These are phyloP conservation scores for Populus ilicifolia DNA, from an alignment of 345 rosid genomes.

Conservation along the genomic window DNA sequence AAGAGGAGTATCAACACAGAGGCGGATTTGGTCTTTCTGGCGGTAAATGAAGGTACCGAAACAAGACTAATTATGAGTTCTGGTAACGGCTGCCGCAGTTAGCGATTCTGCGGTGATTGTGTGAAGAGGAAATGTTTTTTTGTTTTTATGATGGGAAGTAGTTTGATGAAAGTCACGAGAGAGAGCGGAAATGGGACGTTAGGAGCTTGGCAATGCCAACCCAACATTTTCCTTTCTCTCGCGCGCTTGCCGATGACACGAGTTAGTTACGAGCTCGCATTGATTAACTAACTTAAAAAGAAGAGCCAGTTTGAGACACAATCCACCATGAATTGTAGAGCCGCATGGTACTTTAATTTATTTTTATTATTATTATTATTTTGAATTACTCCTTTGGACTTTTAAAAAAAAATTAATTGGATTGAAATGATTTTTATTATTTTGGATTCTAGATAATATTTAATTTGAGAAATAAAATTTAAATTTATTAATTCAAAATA, in stretches of 20 bases:
- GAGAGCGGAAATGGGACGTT: conserved; percentile 29
- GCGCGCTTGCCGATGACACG: not conserved
- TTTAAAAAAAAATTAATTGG: too few species aligned
- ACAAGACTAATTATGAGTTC: conserved; percentile 22
- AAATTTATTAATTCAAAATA: too few species aligned
- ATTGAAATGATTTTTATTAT: too few species aligned
- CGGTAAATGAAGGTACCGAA: conserved; percentile 45
- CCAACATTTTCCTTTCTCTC: conserved; percentile 24
- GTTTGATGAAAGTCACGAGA: conserved; percentile 64
- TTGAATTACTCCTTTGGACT: too few species aligned
- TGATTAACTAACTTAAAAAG: too few species aligned
- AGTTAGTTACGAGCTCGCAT: not conserved
- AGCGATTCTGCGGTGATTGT: conserved; percentile 12
- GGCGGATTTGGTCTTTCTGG: conserved; percentile 62
- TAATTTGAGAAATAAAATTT: too few species aligned
- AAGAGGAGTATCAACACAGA: conserved; percentile 65
- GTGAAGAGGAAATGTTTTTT: conserved; percentile 12
- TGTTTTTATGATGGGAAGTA: conserved; percentile 35
- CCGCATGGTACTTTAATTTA: too few species aligned
- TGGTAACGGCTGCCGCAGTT: not conserved
- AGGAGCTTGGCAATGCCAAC: conserved; percentile 22
- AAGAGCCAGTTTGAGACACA: too few species aligned
- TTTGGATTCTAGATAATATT: too few species aligned
- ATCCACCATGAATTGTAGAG: too few species aligned
- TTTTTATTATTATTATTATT: too few species aligned